These are phyloP conservation scores for Nannizziopsis arthrosporioides DNA, from an alignment of 2,329 filamentous ascomycete species.

Conservation along the genomic window DNA sequence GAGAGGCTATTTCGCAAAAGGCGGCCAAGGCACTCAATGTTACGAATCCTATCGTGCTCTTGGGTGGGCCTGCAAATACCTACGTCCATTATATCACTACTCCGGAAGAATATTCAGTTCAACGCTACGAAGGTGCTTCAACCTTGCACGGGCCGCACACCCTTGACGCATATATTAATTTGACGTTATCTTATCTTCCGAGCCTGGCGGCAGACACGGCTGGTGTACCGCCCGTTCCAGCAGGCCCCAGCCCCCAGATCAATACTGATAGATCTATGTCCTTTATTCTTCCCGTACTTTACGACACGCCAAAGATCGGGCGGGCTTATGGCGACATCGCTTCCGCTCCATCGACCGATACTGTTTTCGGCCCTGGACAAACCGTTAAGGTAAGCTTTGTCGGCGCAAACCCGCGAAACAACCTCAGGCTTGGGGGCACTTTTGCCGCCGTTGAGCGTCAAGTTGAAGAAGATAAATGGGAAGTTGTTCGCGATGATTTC, in stretches of 20 bases:
- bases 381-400: slow-evolving; percentile 59
- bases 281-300: slow-evolving; percentile 70
- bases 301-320: slow-evolving; percentile 55
- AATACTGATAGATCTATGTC: slow-evolving; percentile 63
- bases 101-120: slow-evolving; percentile 66
- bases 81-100: slow-evolving; percentile 78
- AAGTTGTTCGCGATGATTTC: slow-evolving; percentile 54
- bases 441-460: slow-evolving; percentile 64
- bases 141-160: slow-evolving; percentile 78
- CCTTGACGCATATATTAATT: slow-evolving; percentile 75
- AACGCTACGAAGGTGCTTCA: slow-evolving; percentile 90
- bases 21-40: slow-evolving; percentile 43
- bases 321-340: slow-evolving; percentile 60
- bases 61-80: slow-evolving; percentile 80
- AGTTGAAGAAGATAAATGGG: slow-evolving; percentile 46
- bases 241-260: slow-evolving; percentile 60
- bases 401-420: slow-evolving; percentile 81
- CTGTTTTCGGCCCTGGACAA: slow-evolving; percentile 49
- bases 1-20: slow-evolving; percentile 51
- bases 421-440: slow-evolving; percentile 65
- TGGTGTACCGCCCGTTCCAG: slow-evolving; percentile 34
- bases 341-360: slow-evolving; percentile 40
- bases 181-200: slow-evolving; percentile 60
- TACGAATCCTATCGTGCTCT: slow-evolving; percentile 56
- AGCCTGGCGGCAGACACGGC: slow-evolving; percentile 46